Conservation (phyloP, 225 moss, liverwort and hornwort species). For the Climacium dendroides region DNA sequence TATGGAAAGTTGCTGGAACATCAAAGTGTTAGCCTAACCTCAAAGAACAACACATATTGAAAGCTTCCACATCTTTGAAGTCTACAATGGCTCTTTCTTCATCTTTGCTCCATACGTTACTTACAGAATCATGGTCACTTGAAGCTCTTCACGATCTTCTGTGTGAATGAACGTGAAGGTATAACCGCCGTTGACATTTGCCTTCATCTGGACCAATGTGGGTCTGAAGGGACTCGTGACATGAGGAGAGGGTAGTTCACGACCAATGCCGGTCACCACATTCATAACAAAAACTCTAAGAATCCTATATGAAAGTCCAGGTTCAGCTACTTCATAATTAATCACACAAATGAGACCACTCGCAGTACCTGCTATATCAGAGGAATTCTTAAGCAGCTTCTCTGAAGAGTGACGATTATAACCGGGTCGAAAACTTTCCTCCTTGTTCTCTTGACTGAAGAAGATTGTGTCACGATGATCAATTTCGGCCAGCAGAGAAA, state of each 20-base stretch:
- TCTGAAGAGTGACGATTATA: fast-evolving
- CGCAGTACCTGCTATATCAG: too few relatives aligned
- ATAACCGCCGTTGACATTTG: neutral
- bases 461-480: neutral
- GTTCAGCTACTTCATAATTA: neutral
- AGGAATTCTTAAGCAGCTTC: fast-evolving
- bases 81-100: neutral
- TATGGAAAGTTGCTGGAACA: neutral
- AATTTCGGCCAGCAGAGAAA: fast-evolving
- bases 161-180: neutral
- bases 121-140: neutral
- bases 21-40: fast-evolving
- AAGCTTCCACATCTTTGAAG: neutral
- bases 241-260: neutral
- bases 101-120: neutral
- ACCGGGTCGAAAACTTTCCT: fast-evolving
- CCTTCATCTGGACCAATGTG: neutral
- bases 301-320: fast-evolving
- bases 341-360: neutral
- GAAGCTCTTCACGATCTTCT: neutral
- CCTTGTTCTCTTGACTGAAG: neutral
- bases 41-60: fast-evolving
- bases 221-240: neutral
- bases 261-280: neutral
- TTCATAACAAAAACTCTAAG: neutral